These are phyloP conservation scores for Sarocladiaceae sp. DNA, from an alignment of 2,329 filamentous ascomycete genomes.

Conservation along the genomic window DNA sequence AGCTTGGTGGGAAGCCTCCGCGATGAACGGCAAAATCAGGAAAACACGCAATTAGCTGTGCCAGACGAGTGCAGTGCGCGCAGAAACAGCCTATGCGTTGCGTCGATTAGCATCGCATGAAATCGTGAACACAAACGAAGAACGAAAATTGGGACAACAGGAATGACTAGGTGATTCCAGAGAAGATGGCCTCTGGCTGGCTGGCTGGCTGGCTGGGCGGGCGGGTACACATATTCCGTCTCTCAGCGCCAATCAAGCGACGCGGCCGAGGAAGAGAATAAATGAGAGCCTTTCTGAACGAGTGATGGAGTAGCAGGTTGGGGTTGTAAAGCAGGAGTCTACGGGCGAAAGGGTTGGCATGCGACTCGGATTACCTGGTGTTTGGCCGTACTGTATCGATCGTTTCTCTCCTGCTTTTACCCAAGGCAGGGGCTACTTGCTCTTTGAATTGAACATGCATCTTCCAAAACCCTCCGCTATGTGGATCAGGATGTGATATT, in stretches of 20 bases:
- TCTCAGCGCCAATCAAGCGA: too few relatives aligned
- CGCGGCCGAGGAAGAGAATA: too few relatives aligned
- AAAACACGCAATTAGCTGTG: too few relatives aligned
- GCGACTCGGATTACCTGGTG: slow-evolving; percentile 2
- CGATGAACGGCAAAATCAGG: neutral
- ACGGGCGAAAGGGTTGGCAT: neutral
- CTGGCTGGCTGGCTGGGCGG: too few relatives aligned
- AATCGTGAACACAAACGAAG: neutral
- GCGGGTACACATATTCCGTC: too few relatives aligned
- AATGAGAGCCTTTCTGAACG: too few relatives aligned
- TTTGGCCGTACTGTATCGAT: neutral
- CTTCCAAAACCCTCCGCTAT: too few relatives aligned
- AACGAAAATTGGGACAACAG: neutral
- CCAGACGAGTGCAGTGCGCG: too few relatives aligned
- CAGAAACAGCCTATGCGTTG: too few relatives aligned
- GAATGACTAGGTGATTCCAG: neutral
- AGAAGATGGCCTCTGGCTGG: neutral
- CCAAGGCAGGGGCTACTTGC: neutral
- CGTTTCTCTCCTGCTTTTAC: neutral
- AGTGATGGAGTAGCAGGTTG: neutral
- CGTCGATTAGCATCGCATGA: too few relatives aligned
- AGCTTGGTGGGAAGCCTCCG: slow-evolving; percentile 8
- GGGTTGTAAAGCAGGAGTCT: neutral
- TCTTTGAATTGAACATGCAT: slow-evolving; percentile 2
- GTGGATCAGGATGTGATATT: too few relatives aligned